These are phyloP conservation scores for Neospora caninum DNA, from an alignment of 169 alveolate genomes.

Conservation along the genomic window DNA sequence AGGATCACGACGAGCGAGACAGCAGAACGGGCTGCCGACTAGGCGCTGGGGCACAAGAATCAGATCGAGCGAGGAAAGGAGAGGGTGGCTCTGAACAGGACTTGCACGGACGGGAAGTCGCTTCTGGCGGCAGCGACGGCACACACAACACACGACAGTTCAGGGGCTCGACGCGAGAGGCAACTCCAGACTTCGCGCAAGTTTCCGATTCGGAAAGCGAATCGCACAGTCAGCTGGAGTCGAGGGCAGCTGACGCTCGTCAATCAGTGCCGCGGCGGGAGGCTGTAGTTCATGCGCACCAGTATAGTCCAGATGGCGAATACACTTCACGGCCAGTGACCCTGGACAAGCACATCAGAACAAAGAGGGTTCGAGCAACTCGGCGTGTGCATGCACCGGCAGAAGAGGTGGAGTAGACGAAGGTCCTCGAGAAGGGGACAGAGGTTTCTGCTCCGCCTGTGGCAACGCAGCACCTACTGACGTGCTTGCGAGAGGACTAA, in stretches of 20 bases:
- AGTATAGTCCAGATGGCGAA: constrained; percentile 27
- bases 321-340: not conserved
- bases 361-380: not conserved
- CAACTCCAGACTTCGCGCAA: not conserved
- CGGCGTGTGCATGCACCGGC: not conserved
- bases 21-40: too few species aligned
- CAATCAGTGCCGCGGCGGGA: not conserved
- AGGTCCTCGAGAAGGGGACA: not conserved
- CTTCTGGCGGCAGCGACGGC: too few species aligned
- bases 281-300: not conserved
- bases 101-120: too few species aligned
- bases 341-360: not conserved
- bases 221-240: not conserved
- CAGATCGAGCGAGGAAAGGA: too few species aligned
- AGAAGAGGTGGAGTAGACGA: not conserved
- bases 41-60: too few species aligned
- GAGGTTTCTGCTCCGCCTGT: too few species aligned
- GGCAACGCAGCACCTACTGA: too few species aligned
- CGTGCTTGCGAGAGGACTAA: too few species aligned
- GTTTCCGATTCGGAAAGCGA: not conserved
- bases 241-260: not conserved
- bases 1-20: too few species aligned
- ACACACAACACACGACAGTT: too few species aligned
- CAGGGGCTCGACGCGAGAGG: not conserved
- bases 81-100: too few species aligned